Conservation (phyloP, 2,329 filamentous ascomycete genomes). For the Claviceps arundinis region DNA sequence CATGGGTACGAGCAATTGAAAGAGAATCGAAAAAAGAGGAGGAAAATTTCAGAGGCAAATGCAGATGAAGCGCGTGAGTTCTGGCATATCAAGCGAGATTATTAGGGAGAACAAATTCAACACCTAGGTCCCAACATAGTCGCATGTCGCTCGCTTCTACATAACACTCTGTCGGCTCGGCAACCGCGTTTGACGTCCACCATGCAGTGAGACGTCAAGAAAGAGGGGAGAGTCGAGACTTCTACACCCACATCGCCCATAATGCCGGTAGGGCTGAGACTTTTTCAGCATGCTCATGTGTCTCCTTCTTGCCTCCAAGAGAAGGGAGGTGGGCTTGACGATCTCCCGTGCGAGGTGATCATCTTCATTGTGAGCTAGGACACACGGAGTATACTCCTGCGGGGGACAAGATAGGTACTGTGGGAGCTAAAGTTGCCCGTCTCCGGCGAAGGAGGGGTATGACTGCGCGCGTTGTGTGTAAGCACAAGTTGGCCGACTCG, state of each 20-base stretch:
- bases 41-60: background rate
- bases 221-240: conserved; percentile 7
- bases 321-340: background rate
- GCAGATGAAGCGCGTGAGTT: background rate
- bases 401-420: conserved; percentile 7
- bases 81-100: background rate
- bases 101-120: background rate
- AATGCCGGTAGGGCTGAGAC: conserved; percentile 8
- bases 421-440: background rate
- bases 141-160: background rate
- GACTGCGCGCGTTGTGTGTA: no score
- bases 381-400: background rate
- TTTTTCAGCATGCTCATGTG: background rate
- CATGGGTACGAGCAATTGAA: background rate
- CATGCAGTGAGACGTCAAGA: conserved; percentile 7
- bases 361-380: conserved; percentile 3
- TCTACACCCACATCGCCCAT: conserved; percentile 1
- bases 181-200: conserved; percentile 4
- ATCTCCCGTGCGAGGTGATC: conserved; percentile 8
- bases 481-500: no score
- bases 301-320: background rate
- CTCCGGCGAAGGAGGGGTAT: background rate
- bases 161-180: conserved; percentile 1
- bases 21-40: background rate
- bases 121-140: background rate